A percentile compares a stretch with the other conserved stretches of the same genome.
Conservation (phyloP, 2,329 filamentous ascomycete genomes). For the Dactylellina parvicollis region DNA sequence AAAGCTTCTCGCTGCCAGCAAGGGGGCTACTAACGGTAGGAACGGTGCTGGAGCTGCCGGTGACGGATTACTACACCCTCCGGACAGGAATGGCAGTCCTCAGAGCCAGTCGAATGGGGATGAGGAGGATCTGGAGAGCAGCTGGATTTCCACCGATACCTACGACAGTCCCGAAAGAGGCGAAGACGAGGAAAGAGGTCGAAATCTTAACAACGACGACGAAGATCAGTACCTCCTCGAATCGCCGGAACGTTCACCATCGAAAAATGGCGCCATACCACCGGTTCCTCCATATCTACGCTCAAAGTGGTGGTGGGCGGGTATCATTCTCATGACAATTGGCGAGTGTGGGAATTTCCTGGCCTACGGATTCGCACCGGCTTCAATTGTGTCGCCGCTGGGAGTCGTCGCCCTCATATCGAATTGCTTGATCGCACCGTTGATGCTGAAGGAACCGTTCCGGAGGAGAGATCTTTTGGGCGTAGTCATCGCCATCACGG, state of each 20-base stretch:
- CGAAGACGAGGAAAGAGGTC: slow-evolving; percentile 36
- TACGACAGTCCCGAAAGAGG: slow-evolving; percentile 61
- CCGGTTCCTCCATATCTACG: slow-evolving; percentile 77
- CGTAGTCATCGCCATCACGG: slow-evolving; percentile 84
- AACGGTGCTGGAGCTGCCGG: slow-evolving; percentile 42
- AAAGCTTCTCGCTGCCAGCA: slow-evolving; percentile 37
- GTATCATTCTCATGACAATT: slow-evolving; percentile 88
- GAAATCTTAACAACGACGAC: slow-evolving; percentile 24
- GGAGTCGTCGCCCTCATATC: slow-evolving; percentile 97
- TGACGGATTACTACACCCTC: slow-evolving; percentile 38
- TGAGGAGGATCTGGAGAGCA: slow-evolving; percentile 47
- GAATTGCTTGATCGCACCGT: slow-evolving; percentile 94
- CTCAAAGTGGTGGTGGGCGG: slow-evolving; percentile 96
- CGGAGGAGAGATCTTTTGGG: slow-evolving; percentile 85
- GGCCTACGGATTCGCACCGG: slow-evolving; percentile 95
- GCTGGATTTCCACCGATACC: slow-evolving; percentile 53
- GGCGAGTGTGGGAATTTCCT: slow-evolving; percentile 97
- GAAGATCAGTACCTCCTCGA: slow-evolving; percentile 53
- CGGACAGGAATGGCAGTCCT: slow-evolving; percentile 26
- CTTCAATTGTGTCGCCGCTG: slow-evolving; percentile 94
- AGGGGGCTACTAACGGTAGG: slow-evolving; percentile 48
- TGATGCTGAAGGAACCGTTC: slow-evolving; percentile 91
- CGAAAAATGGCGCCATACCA: slow-evolving; percentile 59
- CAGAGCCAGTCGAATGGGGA: slow-evolving; percentile 17
- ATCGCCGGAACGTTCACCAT: slow-evolving; percentile 34